A percentile compares a stretch with the other conserved stretches of the same genome.
phyloP scores from a whole-genome alignment of 345 rosid genomes.

The Streptanthus diversifolius region DNA sequence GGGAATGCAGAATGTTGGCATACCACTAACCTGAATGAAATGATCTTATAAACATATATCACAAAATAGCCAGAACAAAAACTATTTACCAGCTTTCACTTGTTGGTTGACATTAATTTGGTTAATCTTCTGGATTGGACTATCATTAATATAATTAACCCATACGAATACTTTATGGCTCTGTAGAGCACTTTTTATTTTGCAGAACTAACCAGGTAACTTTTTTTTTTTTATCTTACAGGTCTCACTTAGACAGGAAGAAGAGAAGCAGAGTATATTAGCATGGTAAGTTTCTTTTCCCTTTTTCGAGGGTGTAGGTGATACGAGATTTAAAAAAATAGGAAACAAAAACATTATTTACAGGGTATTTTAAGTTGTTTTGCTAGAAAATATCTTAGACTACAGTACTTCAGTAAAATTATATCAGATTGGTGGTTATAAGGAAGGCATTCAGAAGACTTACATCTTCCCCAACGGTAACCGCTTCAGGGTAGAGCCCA shows the following conservation, averaged over 20 bases:
- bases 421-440: background rate
- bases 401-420: background rate
- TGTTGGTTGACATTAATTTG: too few species aligned
- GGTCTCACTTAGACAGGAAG: background rate
- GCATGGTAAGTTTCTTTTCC: background rate
- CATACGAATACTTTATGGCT: background rate
- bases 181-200: background rate
- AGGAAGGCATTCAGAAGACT: conserved; percentile 31
- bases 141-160: too few species aligned
- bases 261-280: background rate
- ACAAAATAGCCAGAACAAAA: background rate
- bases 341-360: background rate
- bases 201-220: background rate
- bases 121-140: too few species aligned
- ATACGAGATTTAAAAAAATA: background rate
- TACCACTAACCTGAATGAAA: conserved; percentile 82
- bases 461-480: conserved; percentile 95
- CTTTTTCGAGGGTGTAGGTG: background rate
- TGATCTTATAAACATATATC: background rate
- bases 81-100: background rate
- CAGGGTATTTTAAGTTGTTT: background rate
- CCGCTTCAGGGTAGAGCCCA: conserved; percentile 89
- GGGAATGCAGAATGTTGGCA: conserved; percentile 92
- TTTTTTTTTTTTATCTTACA: too few species aligned
- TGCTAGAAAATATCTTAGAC: background rate